phyloP scores from a whole-genome alignment of 2,329 filamentous ascomycete genomes.

The Colletotrichum tropicale region DNA sequence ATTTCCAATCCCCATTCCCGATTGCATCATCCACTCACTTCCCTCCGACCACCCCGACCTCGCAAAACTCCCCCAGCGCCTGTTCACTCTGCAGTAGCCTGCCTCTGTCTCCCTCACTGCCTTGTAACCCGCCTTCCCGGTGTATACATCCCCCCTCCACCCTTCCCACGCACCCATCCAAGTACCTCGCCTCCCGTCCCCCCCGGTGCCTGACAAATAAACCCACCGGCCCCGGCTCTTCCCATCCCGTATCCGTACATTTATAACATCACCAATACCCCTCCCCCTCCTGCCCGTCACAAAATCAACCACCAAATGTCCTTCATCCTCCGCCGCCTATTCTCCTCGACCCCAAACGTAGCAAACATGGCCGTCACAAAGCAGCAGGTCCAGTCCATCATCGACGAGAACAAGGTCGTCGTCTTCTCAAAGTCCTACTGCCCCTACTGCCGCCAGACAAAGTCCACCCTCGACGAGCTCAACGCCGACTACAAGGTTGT shows the following conservation, averaged over 20 bases:
- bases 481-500: conserved; percentile 76
- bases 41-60: neutral
- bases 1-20: neutral
- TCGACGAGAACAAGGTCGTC: conserved; percentile 88
- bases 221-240: neutral
- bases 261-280: neutral
- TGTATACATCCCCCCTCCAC: neutral
- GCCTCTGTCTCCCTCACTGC: neutral
- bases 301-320: conserved; percentile 50
- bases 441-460: conserved; percentile 86
- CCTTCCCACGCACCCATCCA: neutral
- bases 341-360: conserved; percentile 57
- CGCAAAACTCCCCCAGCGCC: neutral
- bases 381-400: conserved; percentile 82
- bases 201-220: neutral
- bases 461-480: conserved; percentile 71
- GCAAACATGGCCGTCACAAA: conserved; percentile 82
- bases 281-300: neutral
- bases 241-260: neutral
- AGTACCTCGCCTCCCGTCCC: neutral
- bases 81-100: neutral
- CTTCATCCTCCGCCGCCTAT: conserved; percentile 72
- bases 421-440: conserved; percentile 98
- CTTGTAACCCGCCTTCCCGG: neutral
- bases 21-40: conserved; percentile 16